These are phyloP conservation scores for Ascoidea asiatica DNA, from an alignment of 805 yeast species.

Conservation along the genomic window DNA sequence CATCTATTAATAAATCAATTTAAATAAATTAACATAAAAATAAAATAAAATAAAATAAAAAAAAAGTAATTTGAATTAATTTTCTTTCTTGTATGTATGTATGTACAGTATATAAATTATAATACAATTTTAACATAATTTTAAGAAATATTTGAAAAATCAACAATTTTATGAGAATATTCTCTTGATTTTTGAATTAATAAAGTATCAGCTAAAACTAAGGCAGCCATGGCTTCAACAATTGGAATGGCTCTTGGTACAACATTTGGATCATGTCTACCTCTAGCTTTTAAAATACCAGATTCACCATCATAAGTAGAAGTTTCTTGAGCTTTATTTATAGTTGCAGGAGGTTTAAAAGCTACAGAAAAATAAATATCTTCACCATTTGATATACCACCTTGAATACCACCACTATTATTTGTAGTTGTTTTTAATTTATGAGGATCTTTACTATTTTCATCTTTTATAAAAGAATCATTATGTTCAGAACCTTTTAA, in stretches of 20 bases:
- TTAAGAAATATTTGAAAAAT: neutral
- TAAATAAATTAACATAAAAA: too few relatives aligned
- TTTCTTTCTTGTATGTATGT: too few relatives aligned
- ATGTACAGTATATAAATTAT: too few relatives aligned
- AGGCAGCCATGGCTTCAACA: conserved; percentile 97
- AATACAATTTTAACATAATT: too few relatives aligned
- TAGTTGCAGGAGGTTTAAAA: conserved; percentile 97
- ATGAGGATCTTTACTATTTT: conserved; percentile 24
- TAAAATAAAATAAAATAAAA: too few relatives aligned
- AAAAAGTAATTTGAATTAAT: too few relatives aligned
- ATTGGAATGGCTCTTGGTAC: conserved; percentile 98
- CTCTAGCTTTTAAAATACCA: conserved; percentile 88
- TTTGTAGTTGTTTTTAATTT: conserved; percentile 78
- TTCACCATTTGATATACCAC: conserved; percentile 96
- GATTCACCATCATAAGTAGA: conserved; percentile 77
- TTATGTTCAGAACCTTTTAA: conserved; percentile 92
- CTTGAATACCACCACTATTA: conserved; percentile 95
- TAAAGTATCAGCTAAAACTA: conserved; percentile 77
- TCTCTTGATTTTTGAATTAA: conserved; percentile 82
- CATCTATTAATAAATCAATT: too few relatives aligned
- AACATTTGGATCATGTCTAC: conserved; percentile 97
- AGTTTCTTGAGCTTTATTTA: conserved; percentile 84
- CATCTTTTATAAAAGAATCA: conserved; percentile 65
- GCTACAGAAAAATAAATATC: conserved; percentile 89
- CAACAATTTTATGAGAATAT: conserved; percentile 18